phyloP scores from a whole-genome alignment of 2,329 filamentous ascomycete genomes.

The Aspergillus latus region DNA sequence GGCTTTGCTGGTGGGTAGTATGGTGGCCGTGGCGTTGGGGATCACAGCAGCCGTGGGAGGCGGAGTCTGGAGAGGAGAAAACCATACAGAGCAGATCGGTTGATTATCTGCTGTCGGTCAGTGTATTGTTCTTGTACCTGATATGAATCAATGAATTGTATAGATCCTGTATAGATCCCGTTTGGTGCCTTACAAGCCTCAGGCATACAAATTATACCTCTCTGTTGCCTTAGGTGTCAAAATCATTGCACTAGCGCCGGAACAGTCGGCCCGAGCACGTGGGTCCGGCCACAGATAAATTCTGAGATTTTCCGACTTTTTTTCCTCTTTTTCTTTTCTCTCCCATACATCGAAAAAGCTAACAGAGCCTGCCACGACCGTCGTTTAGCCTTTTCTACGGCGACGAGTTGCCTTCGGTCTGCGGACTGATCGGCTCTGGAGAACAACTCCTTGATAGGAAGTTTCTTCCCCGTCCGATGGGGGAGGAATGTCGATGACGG shows the following conservation, averaged over 20 bases:
- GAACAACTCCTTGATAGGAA: conserved; percentile 68
- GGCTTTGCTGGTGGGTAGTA: conserved; percentile 42
- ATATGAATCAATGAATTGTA: background rate
- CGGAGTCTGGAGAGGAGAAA: conserved; percentile 42
- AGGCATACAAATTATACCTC: too few species aligned
- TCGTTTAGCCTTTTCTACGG: conserved; percentile 57
- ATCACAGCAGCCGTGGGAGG: conserved; percentile 46
- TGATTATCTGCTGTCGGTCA: background rate
- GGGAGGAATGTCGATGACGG: conserved; percentile 70
- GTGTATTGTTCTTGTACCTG: background rate
- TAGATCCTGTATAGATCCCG: background rate
- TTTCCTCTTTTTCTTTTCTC: conserved; percentile 40
- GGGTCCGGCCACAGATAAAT: conserved; percentile 31
- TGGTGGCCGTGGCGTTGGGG: conserved; percentile 48
- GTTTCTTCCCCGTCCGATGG: conserved; percentile 68
- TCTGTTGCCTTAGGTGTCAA: background rate
- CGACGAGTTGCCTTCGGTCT: conserved; percentile 68
- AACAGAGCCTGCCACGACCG: conserved; percentile 70
- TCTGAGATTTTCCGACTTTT: conserved; percentile 9
- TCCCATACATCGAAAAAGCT: conserved; percentile 53
- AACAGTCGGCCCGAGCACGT: conserved; percentile 31
- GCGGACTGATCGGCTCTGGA: conserved; percentile 62
- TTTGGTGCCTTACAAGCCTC: too few species aligned
- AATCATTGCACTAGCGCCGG: conserved; percentile 10
- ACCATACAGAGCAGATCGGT: conserved; percentile 29